Conservation (phyloP, 192 early-diverging fungal genomes). For the Linnemannia elongata region DNA sequence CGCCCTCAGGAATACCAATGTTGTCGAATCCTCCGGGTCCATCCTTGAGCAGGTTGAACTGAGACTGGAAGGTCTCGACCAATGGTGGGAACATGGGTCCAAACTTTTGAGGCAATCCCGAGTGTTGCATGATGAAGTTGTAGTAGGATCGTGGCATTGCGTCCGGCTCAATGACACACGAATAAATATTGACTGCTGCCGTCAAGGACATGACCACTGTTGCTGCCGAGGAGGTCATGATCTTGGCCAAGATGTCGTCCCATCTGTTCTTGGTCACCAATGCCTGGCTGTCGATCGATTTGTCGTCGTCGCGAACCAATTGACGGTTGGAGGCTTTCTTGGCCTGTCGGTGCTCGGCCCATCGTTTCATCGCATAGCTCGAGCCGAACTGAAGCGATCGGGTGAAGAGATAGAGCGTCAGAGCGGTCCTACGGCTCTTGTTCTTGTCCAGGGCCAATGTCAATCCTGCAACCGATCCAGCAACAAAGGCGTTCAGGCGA, state of each 20-base stretch:
- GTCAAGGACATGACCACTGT: conserved; percentile 64
- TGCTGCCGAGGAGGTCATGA: conserved; percentile 54
- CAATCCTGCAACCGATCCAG: conserved; percentile 73
- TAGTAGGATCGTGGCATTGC: conserved; percentile 71
- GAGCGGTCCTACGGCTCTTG: conserved; percentile 69
- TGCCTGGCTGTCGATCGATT: background rate
- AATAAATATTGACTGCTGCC: conserved; percentile 63
- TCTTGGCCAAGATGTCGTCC: conserved; percentile 64
- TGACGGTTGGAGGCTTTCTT: conserved; percentile 29
- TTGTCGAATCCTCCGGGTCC: conserved; percentile 30
- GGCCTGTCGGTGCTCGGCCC: conserved; percentile 55
- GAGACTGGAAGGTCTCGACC: conserved; percentile 40
- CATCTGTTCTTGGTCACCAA: conserved; percentile 46
- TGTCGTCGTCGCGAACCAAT: conserved; percentile 23
- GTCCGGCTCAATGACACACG: conserved; percentile 69
- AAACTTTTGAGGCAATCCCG: conserved; percentile 58
- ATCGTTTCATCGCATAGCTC: conserved; percentile 74
- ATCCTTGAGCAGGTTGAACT: conserved; percentile 36
- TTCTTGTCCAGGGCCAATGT: conserved; percentile 73
- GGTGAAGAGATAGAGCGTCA: conserved; percentile 75
- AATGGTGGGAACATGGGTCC: conserved; percentile 62
- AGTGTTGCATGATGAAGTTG: conserved; percentile 65
- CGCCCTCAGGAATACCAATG: conserved; percentile 61
- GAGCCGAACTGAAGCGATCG: conserved; percentile 74
- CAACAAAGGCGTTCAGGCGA: conserved; percentile 72